phyloP scores from a whole-genome alignment of 306 rosid genomes.

The Sicyos baderoa region DNA sequence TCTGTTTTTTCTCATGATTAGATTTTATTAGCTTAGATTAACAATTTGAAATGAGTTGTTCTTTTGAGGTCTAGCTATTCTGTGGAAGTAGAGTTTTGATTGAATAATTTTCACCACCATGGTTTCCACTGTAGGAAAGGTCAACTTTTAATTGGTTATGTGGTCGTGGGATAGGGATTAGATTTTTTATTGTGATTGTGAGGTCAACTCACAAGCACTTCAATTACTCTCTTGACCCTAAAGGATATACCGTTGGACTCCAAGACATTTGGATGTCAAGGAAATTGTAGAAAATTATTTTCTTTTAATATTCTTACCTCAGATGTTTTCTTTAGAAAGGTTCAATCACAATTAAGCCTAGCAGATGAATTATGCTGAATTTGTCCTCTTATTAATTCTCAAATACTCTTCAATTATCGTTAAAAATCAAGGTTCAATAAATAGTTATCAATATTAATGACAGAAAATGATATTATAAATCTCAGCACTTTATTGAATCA shows the following conservation, averaged over 20 bases:
- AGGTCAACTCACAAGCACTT: too few species aligned
- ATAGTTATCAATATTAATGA: neutral
- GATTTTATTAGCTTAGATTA: too few species aligned
- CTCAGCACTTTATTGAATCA: neutral
- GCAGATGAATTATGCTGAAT: neutral
- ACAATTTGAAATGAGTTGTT: neutral
- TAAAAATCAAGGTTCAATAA: too few species aligned
- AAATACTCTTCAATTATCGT: neutral
- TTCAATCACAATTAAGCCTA: neutral
- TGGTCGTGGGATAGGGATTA: neutral
- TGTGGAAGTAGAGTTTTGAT: neutral
- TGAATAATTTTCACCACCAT: neutral
- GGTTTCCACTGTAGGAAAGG: neutral
- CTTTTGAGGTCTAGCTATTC: too few species aligned
- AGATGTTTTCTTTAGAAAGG: neutral
- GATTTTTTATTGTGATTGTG: neutral
- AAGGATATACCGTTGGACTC: too few species aligned
- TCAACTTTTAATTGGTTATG: neutral
- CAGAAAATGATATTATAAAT: too few species aligned
- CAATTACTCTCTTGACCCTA: too few species aligned
- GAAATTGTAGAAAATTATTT: too few species aligned
- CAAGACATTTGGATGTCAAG: neutral
- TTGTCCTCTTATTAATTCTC: too few species aligned
- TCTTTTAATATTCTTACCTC: too few species aligned
- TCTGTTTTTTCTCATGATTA: too few species aligned